Evolutionary conservation across 441 rosid species (phyloP), one percentile per base, ranked within the genome.

Genomic region (Bocquillonia castaneifolia): DNA sequence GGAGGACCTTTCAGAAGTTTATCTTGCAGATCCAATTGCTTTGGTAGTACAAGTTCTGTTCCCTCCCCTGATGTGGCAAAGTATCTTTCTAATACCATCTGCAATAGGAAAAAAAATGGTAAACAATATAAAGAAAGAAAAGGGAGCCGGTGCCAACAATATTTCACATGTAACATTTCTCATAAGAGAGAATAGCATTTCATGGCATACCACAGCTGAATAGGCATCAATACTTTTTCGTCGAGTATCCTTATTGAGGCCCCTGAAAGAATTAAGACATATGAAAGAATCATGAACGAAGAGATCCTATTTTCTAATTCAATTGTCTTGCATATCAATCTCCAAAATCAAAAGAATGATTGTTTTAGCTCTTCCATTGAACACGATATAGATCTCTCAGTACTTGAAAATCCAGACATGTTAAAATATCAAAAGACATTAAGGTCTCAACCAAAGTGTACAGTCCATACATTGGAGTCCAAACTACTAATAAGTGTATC

Each of bases 51-150:
- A 34, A 91, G 88, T 78, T 93, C 92, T 0, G 76, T 61, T 69
- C 78, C 88, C 74, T 71, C 67, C 22, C 97, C 94, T 12, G 71
- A 85, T 55, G 75, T 56, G 52, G 83, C 80, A 73, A 86, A 93
- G 45, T 88, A 91, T 77, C 95, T 85, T 78, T 91, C 92, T 37
- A 93, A 73, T 64, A 89, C 76, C 82, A 89, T 82, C 96, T 89
- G 82, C 78, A 84, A 67, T 26, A 22, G 72, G 2, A 15, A 34
- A 55, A 67, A 44, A 10, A 6, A 25, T 0, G 56, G 29, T 36
- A 15, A 59, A 42, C 5, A 18, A 66, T 51, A 51, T 14, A 2
- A n/a, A 45, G 17, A 50, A 47, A 55, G 51, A 20, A n/a, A 37
- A 32, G 29, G 5, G n/a, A 25, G 25, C 40, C 5, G 1, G 54